phyloP scores from a whole-genome alignment of 1,139 yeast species.

The Geotrichum europaeum region DNA sequence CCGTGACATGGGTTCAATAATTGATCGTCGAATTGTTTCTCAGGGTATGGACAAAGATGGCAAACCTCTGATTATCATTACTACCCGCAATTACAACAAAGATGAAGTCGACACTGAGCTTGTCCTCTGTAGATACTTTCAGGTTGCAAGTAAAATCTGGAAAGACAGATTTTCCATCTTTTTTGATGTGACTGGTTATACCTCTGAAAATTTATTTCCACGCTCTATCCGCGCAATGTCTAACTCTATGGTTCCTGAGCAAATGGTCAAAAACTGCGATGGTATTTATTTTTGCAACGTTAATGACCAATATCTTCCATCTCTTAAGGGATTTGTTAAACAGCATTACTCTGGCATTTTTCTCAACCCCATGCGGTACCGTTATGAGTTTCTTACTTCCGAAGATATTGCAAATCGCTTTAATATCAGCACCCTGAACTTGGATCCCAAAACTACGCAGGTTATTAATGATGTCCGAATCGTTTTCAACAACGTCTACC shows the following conservation, averaged over 20 bases:
- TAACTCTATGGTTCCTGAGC: conserved; percentile 39
- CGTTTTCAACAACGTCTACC: conserved; percentile 21
- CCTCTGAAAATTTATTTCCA: conserved; percentile 36
- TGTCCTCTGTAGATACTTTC: conserved; percentile 57
- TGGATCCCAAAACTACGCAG: conserved; percentile 24
- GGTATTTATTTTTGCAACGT: conserved; percentile 58
- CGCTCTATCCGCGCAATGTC: conserved; percentile 21
- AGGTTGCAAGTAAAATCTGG: conserved; percentile 70
- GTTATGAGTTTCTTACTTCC: conserved; percentile 26
- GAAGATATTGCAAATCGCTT: conserved; percentile 22
- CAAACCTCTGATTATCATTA: conserved; percentile 57
- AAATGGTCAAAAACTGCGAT: conserved; percentile 49
- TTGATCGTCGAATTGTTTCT: conserved; percentile 48
- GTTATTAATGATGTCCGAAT: conserved; percentile 24
- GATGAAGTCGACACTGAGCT: conserved; percentile 48
- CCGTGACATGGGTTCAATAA: conserved; percentile 44
- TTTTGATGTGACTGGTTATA: conserved; percentile 63
- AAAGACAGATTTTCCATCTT: conserved; percentile 57
- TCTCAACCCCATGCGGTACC: conserved; percentile 25
- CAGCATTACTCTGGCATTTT: conserved; percentile 22
- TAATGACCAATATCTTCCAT: conserved; percentile 41
- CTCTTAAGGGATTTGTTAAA: conserved; percentile 29
- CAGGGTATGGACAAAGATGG: conserved; percentile 70
- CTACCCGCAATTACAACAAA: conserved; percentile 42
- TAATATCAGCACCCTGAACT: conserved; percentile 22